Evolutionary conservation across 2,329 filamentous ascomycete genomes (phyloP), one percentile per base, ranked within the genome.

Genomic region (Tolypocladium sp.): DNA sequence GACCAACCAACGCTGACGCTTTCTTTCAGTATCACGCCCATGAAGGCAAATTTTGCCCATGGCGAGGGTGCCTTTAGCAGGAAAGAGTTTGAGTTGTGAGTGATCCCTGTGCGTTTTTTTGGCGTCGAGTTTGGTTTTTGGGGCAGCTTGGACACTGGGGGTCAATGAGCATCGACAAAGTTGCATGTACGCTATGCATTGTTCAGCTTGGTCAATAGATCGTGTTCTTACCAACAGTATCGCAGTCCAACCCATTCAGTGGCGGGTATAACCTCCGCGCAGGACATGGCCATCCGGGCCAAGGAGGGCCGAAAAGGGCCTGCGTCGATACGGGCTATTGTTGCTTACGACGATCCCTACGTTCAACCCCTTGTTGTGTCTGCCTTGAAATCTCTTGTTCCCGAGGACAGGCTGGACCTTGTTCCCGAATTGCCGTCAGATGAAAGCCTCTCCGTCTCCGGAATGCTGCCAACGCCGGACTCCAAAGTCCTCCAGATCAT

Each of bases 1-100:
- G 13, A 44, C 40, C 4, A 33, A 54, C 55, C 51, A 35, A 46
- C 6, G 38, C 54, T 66, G 37, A 63, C 49, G 4, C 52, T 22
- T 3, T 44, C 20, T 22, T 38, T 4, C 68, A 96, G 92, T 73
- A 86, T 99, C 59, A 97, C 94, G 4, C 91, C 93, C 17, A 74
- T 97, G 65, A 90, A 90, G 73, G 92, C 93, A 49, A 97, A 96
- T 73, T 99, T 97, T 73, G 92, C 90, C 83, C 91, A 93, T 71
- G 81, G 83, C 13, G 75, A 79, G 44, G 78, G 83, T 61, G 80
- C 86, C 61, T 79, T 86, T 66, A 78, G 86, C 62, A 81, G 86
- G 68, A 80, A 81, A 65, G 91, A 95, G 79, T 80, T 96, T 71
- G 87, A 88, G 79, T 77, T 96, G 86, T 96, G 84, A 92, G 89